phyloP scores from a whole-genome alignment of 768 basidiomycete species.

The Austroboletus festivus region DNA sequence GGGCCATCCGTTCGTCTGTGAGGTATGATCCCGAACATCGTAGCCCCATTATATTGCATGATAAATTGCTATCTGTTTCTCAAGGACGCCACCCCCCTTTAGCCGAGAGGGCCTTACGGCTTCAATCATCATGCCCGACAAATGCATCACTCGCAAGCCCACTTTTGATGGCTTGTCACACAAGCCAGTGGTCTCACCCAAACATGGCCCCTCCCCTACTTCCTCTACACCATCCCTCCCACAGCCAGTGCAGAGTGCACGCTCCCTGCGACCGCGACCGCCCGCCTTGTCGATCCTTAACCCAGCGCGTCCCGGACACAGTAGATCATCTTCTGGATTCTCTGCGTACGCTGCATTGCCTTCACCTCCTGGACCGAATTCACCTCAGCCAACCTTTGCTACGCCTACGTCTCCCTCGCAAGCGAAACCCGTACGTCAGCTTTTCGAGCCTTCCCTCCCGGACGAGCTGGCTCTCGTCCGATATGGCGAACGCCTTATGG shows the following conservation, averaged over 20 bases:
- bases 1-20: not conserved
- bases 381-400: constrained; percentile 8
- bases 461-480: constrained; percentile 62
- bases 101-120: constrained; percentile 43
- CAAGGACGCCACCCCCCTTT: constrained; percentile 28
- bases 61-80: constrained; percentile 4
- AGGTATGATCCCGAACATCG: constrained; percentile 11
- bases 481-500: constrained; percentile 56
- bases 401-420: constrained; percentile 31
- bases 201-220: constrained; percentile 39
- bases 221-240: constrained; percentile 36
- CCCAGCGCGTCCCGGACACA: constrained; percentile 27
- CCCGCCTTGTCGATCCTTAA: constrained; percentile 19
- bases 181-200: constrained; percentile 39
- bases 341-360: constrained; percentile 39
- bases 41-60: too few species aligned
- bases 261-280: constrained; percentile 15
- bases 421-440: constrained; percentile 56
- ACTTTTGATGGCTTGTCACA: constrained; percentile 42
- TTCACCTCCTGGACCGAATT: constrained; percentile 4
- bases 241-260: not conserved
- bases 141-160: constrained; percentile 38
- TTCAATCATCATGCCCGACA: constrained; percentile 53
- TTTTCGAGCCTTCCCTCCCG: constrained; percentile 66
- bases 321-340: constrained; percentile 29